A percentile compares a stretch with the other conserved stretches of the same genome.
Evolutionary conservation across 148 eudicot genomes (phyloP).

Genomic region (Vaccinium darrowii): DNA sequence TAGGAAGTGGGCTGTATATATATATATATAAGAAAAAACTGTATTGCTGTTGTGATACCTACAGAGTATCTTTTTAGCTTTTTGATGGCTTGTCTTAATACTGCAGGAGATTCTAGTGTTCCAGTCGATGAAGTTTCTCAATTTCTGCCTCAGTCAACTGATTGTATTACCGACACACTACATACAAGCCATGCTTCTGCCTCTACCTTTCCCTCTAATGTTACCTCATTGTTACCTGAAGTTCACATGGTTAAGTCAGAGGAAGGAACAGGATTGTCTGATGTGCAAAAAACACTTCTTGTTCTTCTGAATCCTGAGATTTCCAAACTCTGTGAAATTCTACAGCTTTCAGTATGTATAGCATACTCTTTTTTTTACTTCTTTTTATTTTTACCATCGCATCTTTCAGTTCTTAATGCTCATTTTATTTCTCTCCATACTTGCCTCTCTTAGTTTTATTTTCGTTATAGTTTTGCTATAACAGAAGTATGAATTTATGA

Average conservation of each 20-base stretch:
- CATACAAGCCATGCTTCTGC: slow-evolving; percentile 6
- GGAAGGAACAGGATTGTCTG: slow-evolving; percentile 24
- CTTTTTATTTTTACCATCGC: neutral
- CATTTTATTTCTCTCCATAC: neutral
- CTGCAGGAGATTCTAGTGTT: slow-evolving; percentile 25
- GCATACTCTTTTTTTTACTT: neutral
- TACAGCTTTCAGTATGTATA: slow-evolving; percentile 51
- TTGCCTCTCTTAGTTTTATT: neutral
- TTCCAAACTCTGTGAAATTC: slow-evolving; percentile 43
- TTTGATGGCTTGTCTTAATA: slow-evolving; percentile 4
- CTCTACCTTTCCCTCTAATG: neutral
- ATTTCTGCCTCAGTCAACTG: slow-evolving; percentile 12
- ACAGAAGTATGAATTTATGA: neutral
- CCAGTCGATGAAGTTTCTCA: neutral
- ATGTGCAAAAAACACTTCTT: slow-evolving; percentile 45
- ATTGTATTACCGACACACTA: neutral
- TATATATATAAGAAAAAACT: too few species aligned
- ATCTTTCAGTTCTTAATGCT: neutral
- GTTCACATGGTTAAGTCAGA: slow-evolving; percentile 16
- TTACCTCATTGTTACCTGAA: slow-evolving; percentile 11
- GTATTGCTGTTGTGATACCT: neutral
- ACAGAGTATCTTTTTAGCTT: neutral
- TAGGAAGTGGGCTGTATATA: too few species aligned
- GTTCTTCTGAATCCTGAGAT: slow-evolving; percentile 41
- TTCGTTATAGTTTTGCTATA: neutral